phyloP scores from a whole-genome alignment of 2,329 filamentous ascomycete genomes.

The Alternaria alternata region DNA sequence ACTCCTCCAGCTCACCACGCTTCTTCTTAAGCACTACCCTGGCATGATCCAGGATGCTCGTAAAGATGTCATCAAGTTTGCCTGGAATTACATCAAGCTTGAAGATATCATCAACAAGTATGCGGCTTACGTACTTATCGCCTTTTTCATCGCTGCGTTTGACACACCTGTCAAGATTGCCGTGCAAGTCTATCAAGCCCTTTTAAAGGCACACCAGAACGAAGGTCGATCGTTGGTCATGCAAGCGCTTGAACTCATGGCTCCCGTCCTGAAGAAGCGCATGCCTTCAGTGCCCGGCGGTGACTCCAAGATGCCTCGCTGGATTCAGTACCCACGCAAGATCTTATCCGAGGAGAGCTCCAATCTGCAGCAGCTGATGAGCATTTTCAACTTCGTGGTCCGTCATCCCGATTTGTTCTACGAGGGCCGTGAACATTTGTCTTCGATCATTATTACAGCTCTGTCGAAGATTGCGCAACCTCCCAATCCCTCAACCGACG shows the following conservation, averaged over 20 bases:
- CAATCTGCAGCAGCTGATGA: constrained; percentile 94
- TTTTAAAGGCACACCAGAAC: constrained; percentile 92
- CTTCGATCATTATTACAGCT: constrained; percentile 85
- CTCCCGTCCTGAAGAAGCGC: constrained; percentile 89
- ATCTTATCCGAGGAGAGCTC: constrained; percentile 94
- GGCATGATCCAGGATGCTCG: constrained; percentile 86
- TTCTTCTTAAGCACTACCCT: constrained; percentile 95
- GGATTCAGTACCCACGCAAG: constrained; percentile 88
- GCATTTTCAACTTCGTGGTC: constrained; percentile 96
- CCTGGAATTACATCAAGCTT: constrained; percentile 95
- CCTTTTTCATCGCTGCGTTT: constrained; percentile 96
- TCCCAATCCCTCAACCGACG: constrained; percentile 86
- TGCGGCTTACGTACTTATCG: constrained; percentile 94
- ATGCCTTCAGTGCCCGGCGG: constrained; percentile 64
- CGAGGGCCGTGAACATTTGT: constrained; percentile 90
- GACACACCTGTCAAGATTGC: constrained; percentile 97
- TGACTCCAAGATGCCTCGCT: constrained; percentile 78
- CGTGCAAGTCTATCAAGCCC: constrained; percentile 89
- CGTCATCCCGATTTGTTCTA: constrained; percentile 93
- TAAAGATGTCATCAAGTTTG: constrained; percentile 99
- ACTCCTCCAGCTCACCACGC: constrained; percentile 89
- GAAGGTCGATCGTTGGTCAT: constrained; percentile 92
- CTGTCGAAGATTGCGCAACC: constrained; percentile 86
- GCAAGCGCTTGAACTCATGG: constrained; percentile 91
- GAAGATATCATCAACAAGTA: constrained; percentile 99